Conservation (phyloP, 768 basidiomycete species). For the Candolleomyces aberdarensis region DNA sequence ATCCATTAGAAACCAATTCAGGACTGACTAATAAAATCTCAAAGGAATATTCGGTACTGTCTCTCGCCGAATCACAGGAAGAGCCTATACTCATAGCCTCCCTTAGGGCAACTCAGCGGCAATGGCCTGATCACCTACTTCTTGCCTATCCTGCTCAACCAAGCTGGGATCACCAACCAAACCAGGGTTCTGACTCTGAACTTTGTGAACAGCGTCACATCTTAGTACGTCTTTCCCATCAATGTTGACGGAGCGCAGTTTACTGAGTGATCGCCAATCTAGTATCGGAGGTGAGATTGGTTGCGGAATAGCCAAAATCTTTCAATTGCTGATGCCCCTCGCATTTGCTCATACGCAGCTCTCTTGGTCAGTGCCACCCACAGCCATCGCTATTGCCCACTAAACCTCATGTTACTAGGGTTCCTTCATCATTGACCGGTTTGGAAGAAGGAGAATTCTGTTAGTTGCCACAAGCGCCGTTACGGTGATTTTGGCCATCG, state of each 20-base stretch:
- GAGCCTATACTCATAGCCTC: not conserved
- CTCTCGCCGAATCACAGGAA: not conserved
- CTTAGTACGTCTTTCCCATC: slow-evolving; percentile 29
- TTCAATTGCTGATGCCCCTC: not conserved
- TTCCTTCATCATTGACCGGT: slow-evolving; percentile 44
- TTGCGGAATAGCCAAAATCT: not conserved
- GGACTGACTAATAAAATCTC: too few relatives aligned
- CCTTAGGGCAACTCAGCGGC: slow-evolving; percentile 41
- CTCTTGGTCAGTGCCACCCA: slow-evolving; percentile 16
- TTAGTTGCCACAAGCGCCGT: slow-evolving; percentile 36
- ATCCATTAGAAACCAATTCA: not conserved
- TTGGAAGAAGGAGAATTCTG: slow-evolving; percentile 45
- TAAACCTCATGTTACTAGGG: slow-evolving; percentile 24
- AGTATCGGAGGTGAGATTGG: slow-evolving; percentile 33
- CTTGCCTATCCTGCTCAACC: slow-evolving; percentile 42
- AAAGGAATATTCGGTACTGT: not conserved
- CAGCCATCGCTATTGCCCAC: slow-evolving; percentile 19
- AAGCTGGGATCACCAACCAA: slow-evolving; percentile 44
- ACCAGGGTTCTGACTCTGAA: slow-evolving; percentile 41
- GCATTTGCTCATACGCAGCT: not conserved
- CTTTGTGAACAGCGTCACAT: slow-evolving; percentile 51
- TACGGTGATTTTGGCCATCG: slow-evolving; percentile 40
- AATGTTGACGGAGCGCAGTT: not conserved
- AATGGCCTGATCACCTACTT: slow-evolving; percentile 51
- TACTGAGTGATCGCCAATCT: not conserved